phyloP scores from a whole-genome alignment of 2,329 filamentous ascomycete genomes.

The Truncatella angustata region DNA sequence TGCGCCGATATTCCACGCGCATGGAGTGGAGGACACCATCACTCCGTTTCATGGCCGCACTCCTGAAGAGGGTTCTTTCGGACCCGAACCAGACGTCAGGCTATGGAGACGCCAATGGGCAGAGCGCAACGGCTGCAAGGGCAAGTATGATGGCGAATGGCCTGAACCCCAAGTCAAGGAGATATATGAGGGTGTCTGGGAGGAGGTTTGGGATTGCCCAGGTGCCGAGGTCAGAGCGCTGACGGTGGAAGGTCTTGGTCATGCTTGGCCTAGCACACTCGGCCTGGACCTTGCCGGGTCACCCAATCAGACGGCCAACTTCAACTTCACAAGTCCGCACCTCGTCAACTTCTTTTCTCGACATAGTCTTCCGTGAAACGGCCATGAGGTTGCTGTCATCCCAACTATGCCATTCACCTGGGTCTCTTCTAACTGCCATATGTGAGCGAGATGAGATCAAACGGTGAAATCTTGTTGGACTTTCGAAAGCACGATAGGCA shows the following conservation, averaged over 20 bases:
- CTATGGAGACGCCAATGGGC: slow-evolving; percentile 18
- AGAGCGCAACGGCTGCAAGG: slow-evolving; percentile 15
- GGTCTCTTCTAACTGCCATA: too few relatives aligned
- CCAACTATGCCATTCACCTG: too few relatives aligned
- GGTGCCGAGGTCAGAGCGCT: slow-evolving; percentile 17
- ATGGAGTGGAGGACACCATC: slow-evolving; percentile 16
- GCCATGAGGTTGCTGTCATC: too few relatives aligned
- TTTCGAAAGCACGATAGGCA: too few relatives aligned
- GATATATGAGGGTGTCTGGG: slow-evolving; percentile 16
- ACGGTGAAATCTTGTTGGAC: too few relatives aligned
- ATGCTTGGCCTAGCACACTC: slow-evolving; percentile 17
- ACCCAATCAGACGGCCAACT: slow-evolving; percentile 17
- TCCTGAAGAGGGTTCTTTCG: slow-evolving; percentile 13
- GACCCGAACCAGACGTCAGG: slow-evolving; percentile 16
- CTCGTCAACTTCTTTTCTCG: slow-evolving; percentile 19
- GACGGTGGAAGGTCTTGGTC: slow-evolving; percentile 17
- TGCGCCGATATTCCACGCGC: slow-evolving; percentile 16
- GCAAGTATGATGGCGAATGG: slow-evolving; percentile 14
- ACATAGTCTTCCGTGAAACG: slow-evolving; percentile 13
- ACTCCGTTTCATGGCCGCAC: slow-evolving; percentile 16
- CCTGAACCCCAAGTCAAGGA: slow-evolving; percentile 13
- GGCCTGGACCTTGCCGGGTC: slow-evolving; percentile 14
- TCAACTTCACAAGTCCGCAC: slow-evolving; percentile 19
- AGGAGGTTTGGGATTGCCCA: slow-evolving; percentile 18
- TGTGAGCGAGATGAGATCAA: too few relatives aligned